A percentile compares a stretch with the other conserved stretches of the same genome.
These are phyloP conservation scores for Teunomyces cretensis DNA, from an alignment of 805 yeast genomes.

Conservation along the genomic window DNA sequence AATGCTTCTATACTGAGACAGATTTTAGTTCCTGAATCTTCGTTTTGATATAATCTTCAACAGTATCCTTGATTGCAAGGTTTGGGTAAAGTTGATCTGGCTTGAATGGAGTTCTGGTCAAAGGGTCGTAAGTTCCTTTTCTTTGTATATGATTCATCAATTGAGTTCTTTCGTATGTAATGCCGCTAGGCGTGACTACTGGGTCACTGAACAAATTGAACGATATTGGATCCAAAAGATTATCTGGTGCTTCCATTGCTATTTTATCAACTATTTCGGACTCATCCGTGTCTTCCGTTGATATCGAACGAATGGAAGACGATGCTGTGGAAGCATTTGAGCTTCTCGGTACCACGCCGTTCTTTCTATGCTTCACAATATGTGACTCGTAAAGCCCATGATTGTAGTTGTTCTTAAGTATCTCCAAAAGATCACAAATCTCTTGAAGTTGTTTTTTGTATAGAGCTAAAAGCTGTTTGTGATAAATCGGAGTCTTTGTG, in stretches of 20 bases:
- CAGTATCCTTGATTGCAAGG: conserved; percentile 38
- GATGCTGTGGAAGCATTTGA: not conserved
- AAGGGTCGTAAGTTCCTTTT: conserved; percentile 35
- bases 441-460: conserved; percentile 21
- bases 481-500: conserved; percentile 10
- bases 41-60: conserved; percentile 21
- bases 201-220: conserved; percentile 17
- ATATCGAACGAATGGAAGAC: not conserved
- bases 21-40: conserved; percentile 5
- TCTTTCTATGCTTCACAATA: conserved; percentile 9
- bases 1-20: not conserved
- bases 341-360: not conserved
- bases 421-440: conserved; percentile 17
- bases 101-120: conserved; percentile 35
- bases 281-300: not conserved
- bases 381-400: conserved; percentile 20
- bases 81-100: conserved; percentile 40
- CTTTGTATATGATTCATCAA: conserved; percentile 11
- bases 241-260: conserved; percentile 15
- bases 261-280: conserved; percentile 6
- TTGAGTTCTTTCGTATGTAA: conserved; percentile 14
- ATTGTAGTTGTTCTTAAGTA: conserved; percentile 23
- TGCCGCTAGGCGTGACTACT: conserved; percentile 17
- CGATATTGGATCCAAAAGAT: conserved; percentile 14
- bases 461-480: conserved; percentile 15